phyloP scores from a whole-genome alignment of 768 basidiomycete genomes.

The Podaxis mareebaensis region DNA sequence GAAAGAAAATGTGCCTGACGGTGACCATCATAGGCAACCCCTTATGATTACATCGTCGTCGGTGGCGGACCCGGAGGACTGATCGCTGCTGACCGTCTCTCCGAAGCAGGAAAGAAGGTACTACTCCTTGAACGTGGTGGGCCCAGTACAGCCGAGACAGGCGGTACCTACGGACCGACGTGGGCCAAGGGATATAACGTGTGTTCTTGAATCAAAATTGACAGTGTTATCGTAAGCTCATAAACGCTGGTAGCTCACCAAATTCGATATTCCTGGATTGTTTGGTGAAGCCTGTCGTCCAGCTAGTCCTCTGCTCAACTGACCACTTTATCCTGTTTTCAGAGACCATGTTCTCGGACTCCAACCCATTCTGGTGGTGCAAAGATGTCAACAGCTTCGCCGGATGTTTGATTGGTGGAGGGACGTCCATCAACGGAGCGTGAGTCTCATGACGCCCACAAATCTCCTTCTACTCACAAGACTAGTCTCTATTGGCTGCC shows the following conservation, averaged over 20 bases:
- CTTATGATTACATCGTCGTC: conserved; percentile 57
- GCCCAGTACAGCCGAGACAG: conserved; percentile 60
- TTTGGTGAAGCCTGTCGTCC: conserved; percentile 35
- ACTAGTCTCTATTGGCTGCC: conserved; percentile 54
- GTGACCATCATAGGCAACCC: conserved; percentile 23
- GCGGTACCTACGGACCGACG: conserved; percentile 55
- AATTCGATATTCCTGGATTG: conserved; percentile 65
- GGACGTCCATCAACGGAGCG: conserved; percentile 63
- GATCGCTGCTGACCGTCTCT: conserved; percentile 57
- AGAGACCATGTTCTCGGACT: conserved; percentile 65
- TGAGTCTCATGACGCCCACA: background rate
- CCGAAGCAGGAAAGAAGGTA: conserved; percentile 64
- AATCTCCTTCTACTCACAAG: background rate
- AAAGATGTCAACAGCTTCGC: conserved; percentile 65
- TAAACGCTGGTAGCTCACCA: conserved; percentile 33
- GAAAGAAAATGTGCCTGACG: background rate
- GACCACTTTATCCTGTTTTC: background rate
- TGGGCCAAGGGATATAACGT: conserved; percentile 33
- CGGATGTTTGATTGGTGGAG: conserved; percentile 66
- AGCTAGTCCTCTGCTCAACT: background rate
- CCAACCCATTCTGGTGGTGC: conserved; percentile 64
- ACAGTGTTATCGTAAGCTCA: background rate
- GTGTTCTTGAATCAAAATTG: background rate
- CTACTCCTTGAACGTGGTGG: conserved; percentile 65
- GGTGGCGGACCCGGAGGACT: conserved; percentile 62